Evolutionary conservation across 2,329 filamentous ascomycete genomes (phyloP).

Genomic region (Beauveria bassiana): DNA sequence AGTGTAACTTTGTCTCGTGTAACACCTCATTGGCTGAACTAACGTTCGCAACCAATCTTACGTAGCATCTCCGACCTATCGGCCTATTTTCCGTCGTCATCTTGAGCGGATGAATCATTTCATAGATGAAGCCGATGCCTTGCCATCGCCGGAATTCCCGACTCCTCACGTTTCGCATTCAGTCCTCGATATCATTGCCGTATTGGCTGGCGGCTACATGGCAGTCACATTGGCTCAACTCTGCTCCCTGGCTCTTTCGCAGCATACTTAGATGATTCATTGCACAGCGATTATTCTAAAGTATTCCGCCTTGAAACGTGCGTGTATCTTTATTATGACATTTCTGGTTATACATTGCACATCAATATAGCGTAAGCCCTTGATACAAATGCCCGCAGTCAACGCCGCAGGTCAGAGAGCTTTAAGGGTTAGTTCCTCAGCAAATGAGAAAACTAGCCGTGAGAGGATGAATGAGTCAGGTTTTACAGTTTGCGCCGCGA

Average conservation of each 20-base stretch:
- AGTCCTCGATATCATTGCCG: neutral
- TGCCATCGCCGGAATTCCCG: neutral
- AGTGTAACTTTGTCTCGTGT: too few relatives aligned
- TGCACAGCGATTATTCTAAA: neutral
- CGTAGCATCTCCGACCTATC: neutral
- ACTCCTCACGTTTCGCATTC: neutral
- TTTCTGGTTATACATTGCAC: slow-evolving; percentile 2
- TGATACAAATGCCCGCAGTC: neutral
- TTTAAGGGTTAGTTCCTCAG: neutral
- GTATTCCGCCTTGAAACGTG: neutral
- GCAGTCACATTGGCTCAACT: slow-evolving; percentile 5
- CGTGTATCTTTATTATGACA: neutral
- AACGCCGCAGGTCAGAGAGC: neutral
- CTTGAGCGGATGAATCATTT: too few relatives aligned
- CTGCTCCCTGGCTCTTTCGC: neutral
- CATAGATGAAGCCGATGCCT: too few relatives aligned
- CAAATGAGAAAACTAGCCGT: neutral
- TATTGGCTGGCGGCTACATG: neutral
- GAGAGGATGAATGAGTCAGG: neutral
- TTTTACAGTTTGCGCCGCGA: neutral
- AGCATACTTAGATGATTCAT: neutral
- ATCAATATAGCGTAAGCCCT: neutral
- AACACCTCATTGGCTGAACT: too few relatives aligned
- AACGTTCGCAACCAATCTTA: neutral
- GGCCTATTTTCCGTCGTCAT: too few relatives aligned